These are phyloP conservation scores for Leishmania arabica DNA, from an alignment of 208 protist genomes.

Conservation along the genomic window DNA sequence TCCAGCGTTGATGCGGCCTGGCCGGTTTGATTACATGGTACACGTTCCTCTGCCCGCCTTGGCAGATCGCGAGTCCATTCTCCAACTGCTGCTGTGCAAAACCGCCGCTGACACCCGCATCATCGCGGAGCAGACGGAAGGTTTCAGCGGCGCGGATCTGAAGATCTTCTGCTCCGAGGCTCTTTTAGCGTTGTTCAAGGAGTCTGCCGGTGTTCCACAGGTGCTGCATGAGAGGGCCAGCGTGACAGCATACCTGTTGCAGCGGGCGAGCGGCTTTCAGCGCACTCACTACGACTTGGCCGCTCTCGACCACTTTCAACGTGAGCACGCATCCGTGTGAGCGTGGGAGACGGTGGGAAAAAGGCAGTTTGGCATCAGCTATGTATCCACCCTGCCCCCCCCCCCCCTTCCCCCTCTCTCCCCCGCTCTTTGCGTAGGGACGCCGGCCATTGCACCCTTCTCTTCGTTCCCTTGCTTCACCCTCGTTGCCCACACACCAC, in stretches of 20 bases:
- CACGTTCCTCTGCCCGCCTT: conserved; percentile 72
- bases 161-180: conserved; percentile 56
- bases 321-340: conserved; percentile 31
- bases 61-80: conserved; percentile 63
- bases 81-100: conserved; percentile 49
- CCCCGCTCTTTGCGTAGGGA: not conserved
- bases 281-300: conserved; percentile 56
- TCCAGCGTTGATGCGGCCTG: conserved; percentile 85
- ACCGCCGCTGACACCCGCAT: conserved; percentile 44
- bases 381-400: not conserved
- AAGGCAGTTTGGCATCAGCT: not conserved
- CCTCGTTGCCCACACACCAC: not conserved
- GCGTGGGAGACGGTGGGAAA: not conserved
- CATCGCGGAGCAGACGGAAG: conserved; percentile 58
- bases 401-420: not conserved
- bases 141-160: conserved; percentile 88
- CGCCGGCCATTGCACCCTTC: not conserved
- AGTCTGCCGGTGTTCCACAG: conserved; percentile 1
- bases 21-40: conserved; percentile 90
- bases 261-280: conserved; percentile 40
- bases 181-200: conserved; percentile 52
- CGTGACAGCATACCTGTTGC: conserved; percentile 50
- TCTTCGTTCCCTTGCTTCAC: not conserved
- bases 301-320: conserved; percentile 51
- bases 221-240: conserved; percentile 31